Base-by-base conservation (phyloP, 179 eudicot species). In the Beta lomatogona region DNA sequence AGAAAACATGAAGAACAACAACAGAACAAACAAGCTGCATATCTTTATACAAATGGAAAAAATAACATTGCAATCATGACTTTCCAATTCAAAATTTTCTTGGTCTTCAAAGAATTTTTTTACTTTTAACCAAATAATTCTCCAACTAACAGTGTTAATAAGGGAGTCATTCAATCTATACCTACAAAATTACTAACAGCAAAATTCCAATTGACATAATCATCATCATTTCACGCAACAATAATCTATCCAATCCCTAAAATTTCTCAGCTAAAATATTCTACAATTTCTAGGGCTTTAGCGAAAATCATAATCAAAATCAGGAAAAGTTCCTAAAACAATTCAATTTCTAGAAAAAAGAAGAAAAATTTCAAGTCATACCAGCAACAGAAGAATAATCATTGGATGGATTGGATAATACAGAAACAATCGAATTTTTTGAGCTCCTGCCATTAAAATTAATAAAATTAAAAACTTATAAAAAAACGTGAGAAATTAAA, bases 401-500 rank as follows among this genome's bases (percentile, higher is more conserved):
- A 15, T 66, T 60, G 57, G 79, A 71, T 6, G 86, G 77, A 75
- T 73, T 80, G 13, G 83, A 61, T 44, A 82, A 55, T 44, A 86
- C 83, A 54, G 83, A 85, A 1, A 86, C 77, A 74, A 85, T 73
- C 54, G 85, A 79, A 57, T 76, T 83, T 8, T 48, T 84, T 45
- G 84, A 80, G 61, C 58, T 77, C 65, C 92, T 89, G 84, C 67
- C 60, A 58, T 22, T 25, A 31, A 50, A 60, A 59, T 16, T 16
- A 21, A 52, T 3, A 13, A 69, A 63, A 64, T 44, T 61, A 11
- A 67, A 11, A 53, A 3, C 18, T 25, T 25, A 25, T 1, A 25
- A 10, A 13, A 68, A 4, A n/a, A 66, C 28, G 4, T 18, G 0
- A 52, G 1, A 70, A 19, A 52, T 8, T 14, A 58, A 54, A 7